Percentiles rank a stretch among this genome's conserved stretches.
These are phyloP conservation scores for Epichloe scottii DNA, from an alignment of 2,329 filamentous ascomycete species.

Conservation along the genomic window DNA sequence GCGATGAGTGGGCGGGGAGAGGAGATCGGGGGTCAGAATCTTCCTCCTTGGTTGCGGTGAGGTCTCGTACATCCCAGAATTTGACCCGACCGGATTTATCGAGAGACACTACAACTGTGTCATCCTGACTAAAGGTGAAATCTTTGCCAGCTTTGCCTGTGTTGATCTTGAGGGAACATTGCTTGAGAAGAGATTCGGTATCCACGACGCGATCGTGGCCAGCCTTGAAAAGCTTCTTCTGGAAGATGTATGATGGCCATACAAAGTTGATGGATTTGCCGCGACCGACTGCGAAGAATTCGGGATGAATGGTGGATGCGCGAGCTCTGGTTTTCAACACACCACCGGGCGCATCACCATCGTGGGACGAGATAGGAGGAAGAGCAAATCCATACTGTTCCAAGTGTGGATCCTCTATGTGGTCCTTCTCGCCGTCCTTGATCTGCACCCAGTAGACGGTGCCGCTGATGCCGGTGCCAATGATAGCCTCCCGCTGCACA, in stretches of 20 bases:
- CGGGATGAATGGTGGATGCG: constrained; percentile 75
- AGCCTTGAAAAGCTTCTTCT: constrained; percentile 50
- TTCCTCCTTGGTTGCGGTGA: constrained; percentile 45
- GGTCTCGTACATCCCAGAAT: constrained; percentile 91
- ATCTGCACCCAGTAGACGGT: constrained; percentile 93
- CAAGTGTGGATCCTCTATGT: constrained; percentile 64
- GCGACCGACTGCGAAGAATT: constrained; percentile 89
- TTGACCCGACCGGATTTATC: constrained; percentile 95
- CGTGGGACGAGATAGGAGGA: constrained; percentile 71
- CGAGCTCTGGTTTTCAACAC: constrained; percentile 93
- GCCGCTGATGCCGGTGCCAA: constrained; percentile 88
- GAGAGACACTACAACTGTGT: constrained; percentile 83
- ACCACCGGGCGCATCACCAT: constrained; percentile 83
- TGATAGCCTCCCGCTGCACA: constrained; percentile 63
- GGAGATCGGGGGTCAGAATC: constrained; percentile 37
- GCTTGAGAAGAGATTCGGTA: constrained; percentile 73
- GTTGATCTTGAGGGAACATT: constrained; percentile 84
- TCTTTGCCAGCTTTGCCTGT: constrained; percentile 98
- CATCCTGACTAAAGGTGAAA: constrained; percentile 94
- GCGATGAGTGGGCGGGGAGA: constrained; percentile 41
- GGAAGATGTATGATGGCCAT: constrained; percentile 51
- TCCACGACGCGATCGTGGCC: constrained; percentile 61
- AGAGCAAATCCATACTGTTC: constrained; percentile 82
- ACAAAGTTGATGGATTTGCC: constrained; percentile 95
- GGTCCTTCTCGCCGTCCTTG: constrained; percentile 62